A percentile compares a stretch with the other conserved stretches of the same genome.
Conservation (phyloP, 345 rosid species). For the Melaleuca alternifolia region DNA sequence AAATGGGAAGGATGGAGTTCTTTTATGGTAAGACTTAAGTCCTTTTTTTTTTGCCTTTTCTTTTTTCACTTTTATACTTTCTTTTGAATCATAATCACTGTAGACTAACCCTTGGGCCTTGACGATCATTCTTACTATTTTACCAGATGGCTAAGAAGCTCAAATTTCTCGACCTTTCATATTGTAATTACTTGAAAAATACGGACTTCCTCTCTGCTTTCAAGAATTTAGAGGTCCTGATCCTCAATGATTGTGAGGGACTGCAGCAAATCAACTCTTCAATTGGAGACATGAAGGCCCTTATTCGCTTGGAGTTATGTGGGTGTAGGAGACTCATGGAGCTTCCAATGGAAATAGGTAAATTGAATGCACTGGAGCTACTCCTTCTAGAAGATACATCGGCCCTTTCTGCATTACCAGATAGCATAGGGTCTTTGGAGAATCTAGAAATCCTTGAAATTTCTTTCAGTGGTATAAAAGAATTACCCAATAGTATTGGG, state of each 20-base stretch:
- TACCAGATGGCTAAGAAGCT: not conserved
- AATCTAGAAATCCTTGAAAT: not conserved
- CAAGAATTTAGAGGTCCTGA: not conserved
- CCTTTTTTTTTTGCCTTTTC: too few relatives aligned
- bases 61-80: not conserved
- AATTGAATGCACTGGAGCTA: too few relatives aligned
- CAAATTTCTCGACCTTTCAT: not conserved
- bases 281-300: too few relatives aligned
- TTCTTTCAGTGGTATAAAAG: rapidly evolving
- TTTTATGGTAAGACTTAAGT: not conserved
- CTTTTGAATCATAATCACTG: not conserved
- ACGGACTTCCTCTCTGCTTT: not conserved
- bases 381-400: too few relatives aligned
- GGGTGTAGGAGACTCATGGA: too few relatives aligned
- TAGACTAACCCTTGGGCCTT: not conserved
- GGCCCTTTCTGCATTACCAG: too few relatives aligned
- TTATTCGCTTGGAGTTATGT: too few relatives aligned
- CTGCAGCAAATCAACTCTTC: not conserved
- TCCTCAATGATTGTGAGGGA: rapidly evolving
- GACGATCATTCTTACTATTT: not conserved
- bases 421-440: not conserved
- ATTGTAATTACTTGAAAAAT: not conserved
- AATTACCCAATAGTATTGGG: too few relatives aligned
- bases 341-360: too few relatives aligned
- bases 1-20: not conserved